A percentile compares a stretch with the other conserved stretches of the same genome.
Evolutionary conservation across 495 filamentous ascomycete species (phyloP).

Genomic region (Aspergillus bertholletiae): DNA sequence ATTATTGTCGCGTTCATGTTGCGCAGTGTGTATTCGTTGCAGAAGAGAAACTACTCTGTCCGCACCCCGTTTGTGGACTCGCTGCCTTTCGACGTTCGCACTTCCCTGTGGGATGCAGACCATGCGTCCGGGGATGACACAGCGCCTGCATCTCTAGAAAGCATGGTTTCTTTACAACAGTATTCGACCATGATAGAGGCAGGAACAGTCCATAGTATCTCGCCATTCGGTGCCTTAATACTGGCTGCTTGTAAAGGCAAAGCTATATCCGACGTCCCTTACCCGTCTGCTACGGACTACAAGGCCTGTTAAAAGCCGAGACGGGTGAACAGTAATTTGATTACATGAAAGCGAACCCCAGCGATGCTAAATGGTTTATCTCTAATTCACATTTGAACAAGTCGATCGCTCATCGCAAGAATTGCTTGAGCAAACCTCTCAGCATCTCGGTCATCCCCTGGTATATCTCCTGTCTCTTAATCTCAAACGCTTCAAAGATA

Average conservation of each 20-base stretch:
- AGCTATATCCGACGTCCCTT: constrained; percentile 9
- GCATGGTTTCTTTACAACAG: constrained; percentile 28
- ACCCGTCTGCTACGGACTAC: constrained; percentile 9
- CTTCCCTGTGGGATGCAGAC: constrained; percentile 32
- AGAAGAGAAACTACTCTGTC: constrained; percentile 35
- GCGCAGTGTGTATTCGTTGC: constrained; percentile 33
- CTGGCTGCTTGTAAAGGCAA: constrained; percentile 30
- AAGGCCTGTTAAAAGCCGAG: background rate
- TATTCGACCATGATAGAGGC: constrained; percentile 24
- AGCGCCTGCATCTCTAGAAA: background rate
- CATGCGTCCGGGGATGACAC: constrained; percentile 21
- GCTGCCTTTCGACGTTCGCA: constrained; percentile 35
- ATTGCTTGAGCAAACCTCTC: constrained; percentile 25
- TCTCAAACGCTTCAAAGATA: constrained; percentile 33
- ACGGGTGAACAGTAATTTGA: background rate
- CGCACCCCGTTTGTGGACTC: constrained; percentile 36
- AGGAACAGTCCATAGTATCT: constrained; percentile 18
- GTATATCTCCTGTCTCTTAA: constrained; percentile 37
- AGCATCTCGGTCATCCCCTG: constrained; percentile 34
- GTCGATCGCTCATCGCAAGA: constrained; percentile 6
- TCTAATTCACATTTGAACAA: background rate
- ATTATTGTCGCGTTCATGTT: constrained; percentile 37
- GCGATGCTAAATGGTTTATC: too few relatives aligned
- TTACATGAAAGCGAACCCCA: background rate
- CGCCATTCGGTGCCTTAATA: constrained; percentile 22